Base-by-base conservation (phyloP, 1,284 basidiomycete species). In the Rhizoctonia solani region DNA sequence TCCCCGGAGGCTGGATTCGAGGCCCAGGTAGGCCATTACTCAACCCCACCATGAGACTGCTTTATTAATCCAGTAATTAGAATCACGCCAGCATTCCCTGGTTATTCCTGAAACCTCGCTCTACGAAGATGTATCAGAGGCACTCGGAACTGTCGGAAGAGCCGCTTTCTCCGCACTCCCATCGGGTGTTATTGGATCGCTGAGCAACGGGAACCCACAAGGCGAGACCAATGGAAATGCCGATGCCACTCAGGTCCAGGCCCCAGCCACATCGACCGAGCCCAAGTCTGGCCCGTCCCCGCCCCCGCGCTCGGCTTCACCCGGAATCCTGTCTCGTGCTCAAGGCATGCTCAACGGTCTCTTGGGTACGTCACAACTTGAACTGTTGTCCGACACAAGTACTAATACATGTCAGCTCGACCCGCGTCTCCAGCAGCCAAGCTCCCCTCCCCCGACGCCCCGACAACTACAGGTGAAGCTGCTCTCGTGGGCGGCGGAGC, bases 401-500 rank as follows among this genome's bases (percentile, higher is more conserved):
- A n/a, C n/a, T n/a, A n/a, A n/a, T n/a, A n/a, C n/a, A n/a, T n/a
- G n/a, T 19, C 23, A 63, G 58, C 58, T 25, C 58, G 58, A 1
- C 58, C 58, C 16, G 58, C 58, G 9, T 63, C 58, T 23, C 58
- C 58, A 1, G 46, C 46, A 19, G 9, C 46, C 23, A 63, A 63
- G 23, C 58, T 63, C 34, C 58, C 58, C 8, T 32, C 23, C 16
- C 58, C 58, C 9, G 47, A 63, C 34, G 58, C 58, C 16, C 58
- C 58, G 4, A 63, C 58, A 25, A 63, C 58, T 3, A 63, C 47
- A 9, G 58, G 47, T 37, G 14, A 16, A n/a, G 50, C 27, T n/a
- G 58, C 58, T n/a, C 58, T 63, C 14, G 58, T 63, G 5, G 58
- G 58, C 2, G 58, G 58, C 13, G 58, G 58, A 30, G 58, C 58